phyloP scores from a whole-genome alignment of 805 yeast species.

The Saturnispora hagleri region DNA sequence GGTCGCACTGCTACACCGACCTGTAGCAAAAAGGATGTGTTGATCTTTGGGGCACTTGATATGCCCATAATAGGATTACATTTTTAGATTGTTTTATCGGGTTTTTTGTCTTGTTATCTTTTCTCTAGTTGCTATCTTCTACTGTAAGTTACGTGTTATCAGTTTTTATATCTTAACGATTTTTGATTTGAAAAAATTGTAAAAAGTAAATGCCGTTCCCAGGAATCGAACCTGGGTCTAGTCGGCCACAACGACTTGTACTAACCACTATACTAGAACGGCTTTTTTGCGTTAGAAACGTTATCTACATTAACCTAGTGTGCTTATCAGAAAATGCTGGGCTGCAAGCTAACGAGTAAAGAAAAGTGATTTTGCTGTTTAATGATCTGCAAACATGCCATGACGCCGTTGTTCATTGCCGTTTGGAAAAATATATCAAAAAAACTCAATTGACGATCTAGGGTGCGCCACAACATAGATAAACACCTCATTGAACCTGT shows the following conservation, averaged over 20 bases:
- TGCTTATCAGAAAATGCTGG: too few relatives aligned
- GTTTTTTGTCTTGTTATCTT: neutral
- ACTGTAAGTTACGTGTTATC: neutral
- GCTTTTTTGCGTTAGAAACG: neutral
- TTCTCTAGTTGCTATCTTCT: neutral
- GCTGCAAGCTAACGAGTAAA: too few relatives aligned
- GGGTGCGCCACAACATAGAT: too few relatives aligned
- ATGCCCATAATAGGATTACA: neutral
- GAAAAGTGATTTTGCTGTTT: too few relatives aligned
- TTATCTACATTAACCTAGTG: too few relatives aligned
- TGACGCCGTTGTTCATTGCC: too few relatives aligned
- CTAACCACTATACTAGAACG: conserved; percentile 8
- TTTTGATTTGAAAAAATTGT: neutral
- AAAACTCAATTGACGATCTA: too few relatives aligned
- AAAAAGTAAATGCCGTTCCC: conserved; percentile 4
- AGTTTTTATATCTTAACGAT: neutral
- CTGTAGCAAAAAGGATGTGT: neutral
- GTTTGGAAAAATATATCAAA: too few relatives aligned
- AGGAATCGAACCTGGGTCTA: conserved; percentile 9
- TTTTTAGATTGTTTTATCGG: neutral
- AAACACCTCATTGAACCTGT: too few relatives aligned
- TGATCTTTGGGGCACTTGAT: neutral
- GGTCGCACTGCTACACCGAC: conserved; percentile 3
- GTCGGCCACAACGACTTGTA: conserved; percentile 9
- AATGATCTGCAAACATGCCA: too few relatives aligned